Evolutionary conservation across 2,329 filamentous ascomycete genomes (phyloP).

Genomic region (Epichloe sibirici): DNA sequence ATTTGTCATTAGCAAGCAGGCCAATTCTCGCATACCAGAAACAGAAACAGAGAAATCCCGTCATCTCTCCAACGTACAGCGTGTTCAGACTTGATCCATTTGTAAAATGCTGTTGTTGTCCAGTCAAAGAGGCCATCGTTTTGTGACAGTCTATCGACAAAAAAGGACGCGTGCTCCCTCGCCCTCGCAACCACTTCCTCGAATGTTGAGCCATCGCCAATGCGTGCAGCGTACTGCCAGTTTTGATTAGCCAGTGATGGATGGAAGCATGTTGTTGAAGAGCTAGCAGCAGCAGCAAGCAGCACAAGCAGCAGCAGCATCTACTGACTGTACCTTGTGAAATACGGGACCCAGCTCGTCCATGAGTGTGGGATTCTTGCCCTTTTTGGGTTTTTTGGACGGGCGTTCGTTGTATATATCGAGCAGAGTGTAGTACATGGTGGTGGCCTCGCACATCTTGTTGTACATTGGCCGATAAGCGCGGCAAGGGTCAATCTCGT

Average conservation of each 20-base stretch:
- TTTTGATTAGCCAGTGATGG: not conserved
- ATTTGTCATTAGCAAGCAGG: constrained; percentile 3
- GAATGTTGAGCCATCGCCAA: constrained; percentile 40
- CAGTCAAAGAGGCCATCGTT: constrained; percentile 27
- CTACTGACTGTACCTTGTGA: constrained; percentile 10
- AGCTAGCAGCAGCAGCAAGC: not conserved
- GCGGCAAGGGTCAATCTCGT: constrained; percentile 47
- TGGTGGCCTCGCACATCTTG: constrained; percentile 50
- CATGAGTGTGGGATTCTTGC: constrained; percentile 17
- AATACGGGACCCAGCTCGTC: constrained; percentile 20
- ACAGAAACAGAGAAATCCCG: not conserved
- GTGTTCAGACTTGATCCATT: constrained; percentile 32
- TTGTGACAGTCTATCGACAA: constrained; percentile 39
- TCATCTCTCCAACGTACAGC: constrained; percentile 21
- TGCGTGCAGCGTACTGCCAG: constrained; percentile 34
- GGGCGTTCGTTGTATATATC: constrained; percentile 36
- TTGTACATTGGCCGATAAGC: constrained; percentile 44
- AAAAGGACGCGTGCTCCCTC: constrained; percentile 35
- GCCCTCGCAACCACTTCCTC: constrained; percentile 36
- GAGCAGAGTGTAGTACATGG: constrained; percentile 50
- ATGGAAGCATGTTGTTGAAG: not conserved
- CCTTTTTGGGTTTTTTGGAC: constrained; percentile 17
- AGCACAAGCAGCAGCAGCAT: not conserved
- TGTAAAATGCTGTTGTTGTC: constrained; percentile 33
- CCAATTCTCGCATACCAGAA: too few species aligned